A percentile compares a stretch with the other conserved stretches of the same genome.
These are phyloP conservation scores for Scheffersomyces stipitis DNA, from an alignment of 805 yeast genomes.

Conservation along the genomic window DNA sequence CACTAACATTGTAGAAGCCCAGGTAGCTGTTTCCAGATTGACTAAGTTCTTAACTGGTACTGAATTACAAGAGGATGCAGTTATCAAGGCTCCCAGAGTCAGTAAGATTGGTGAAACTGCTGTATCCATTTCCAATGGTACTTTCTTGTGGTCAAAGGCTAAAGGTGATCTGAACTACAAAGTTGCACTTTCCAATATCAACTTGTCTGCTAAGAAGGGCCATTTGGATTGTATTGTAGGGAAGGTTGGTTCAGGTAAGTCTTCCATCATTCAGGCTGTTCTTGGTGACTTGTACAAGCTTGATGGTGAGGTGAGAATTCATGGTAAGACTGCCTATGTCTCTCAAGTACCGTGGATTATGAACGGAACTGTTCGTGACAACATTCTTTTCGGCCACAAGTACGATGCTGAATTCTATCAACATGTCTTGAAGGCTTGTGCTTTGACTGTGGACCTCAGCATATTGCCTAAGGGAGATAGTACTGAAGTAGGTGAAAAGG, in stretches of 20 bases:
- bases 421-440: conserved; percentile 84
- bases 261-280: conserved; percentile 75
- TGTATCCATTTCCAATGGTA: conserved; percentile 61
- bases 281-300: conserved; percentile 80
- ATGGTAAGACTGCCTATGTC: conserved; percentile 84
- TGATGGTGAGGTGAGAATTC: conserved; percentile 67
- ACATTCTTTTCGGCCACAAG: conserved; percentile 85
- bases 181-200: conserved; percentile 63
- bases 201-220: conserved; percentile 67
- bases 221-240: conserved; percentile 86
- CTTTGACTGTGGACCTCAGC: conserved; percentile 72
- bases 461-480: conserved; percentile 85
- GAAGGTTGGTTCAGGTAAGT: conserved; percentile 86
- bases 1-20: conserved; percentile 83
- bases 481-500: conserved; percentile 96
- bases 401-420: conserved; percentile 81
- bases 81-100: conserved; percentile 51
- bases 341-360: conserved; percentile 96
- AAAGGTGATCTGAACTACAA: conserved; percentile 57
- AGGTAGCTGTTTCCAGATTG: conserved; percentile 77
- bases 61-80: conserved; percentile 83
- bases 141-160: conserved; percentile 75
- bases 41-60: conserved; percentile 67
- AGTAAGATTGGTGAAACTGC: conserved; percentile 63
- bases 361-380: conserved; percentile 91